Evolutionary conservation across 2,329 filamentous ascomycete species (phyloP), one percentile per base, ranked within the genome.

Genomic region (Penicillium sp.): DNA sequence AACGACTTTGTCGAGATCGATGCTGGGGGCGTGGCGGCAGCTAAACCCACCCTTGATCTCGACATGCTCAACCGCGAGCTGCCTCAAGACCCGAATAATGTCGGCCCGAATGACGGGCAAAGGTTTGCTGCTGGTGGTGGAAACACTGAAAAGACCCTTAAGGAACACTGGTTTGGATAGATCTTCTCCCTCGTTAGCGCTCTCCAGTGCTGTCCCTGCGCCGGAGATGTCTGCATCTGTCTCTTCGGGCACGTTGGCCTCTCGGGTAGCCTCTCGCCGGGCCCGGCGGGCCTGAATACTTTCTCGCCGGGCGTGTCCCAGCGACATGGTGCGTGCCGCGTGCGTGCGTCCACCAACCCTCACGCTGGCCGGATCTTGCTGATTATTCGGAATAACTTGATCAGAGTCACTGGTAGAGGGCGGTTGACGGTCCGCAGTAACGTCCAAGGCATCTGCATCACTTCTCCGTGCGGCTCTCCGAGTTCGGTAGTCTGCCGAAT

Each of bases 121-220:
- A 1, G 93, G 91, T 71, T 95, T 96, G 70, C 88, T 94, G 57
- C 92, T 97, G 7, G 94, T 99, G 0, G 94, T 99, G 4, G 91
- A 95, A 53, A 97, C 94, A 68, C 93, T 97, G 78, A 99, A 97
- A 19, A 99, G 82, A 5, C 94, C 94, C 75, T 97, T 99, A 56
- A 99, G 84, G 73, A 89, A 97, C 3, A 97, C 94, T 0, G 94
- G 94, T 73, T 96, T 97, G 15, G 76, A 76, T 52, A 93, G 87
- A 59, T 93, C 84, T 64, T 95, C 91, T 5, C 89, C 87, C 46
- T 77, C 74, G 36, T 77, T 78, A 13, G 74, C 74, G 49, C 78
- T 79, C 40, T 82, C 81, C 19, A 80, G 71, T 27, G 76, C 79
- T 57, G 82, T 81, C 1, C 79, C 77, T 39, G 78, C 78, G n/a